Base-by-base conservation (phyloP, 306 rosid species). In the Phaseolus lunatus region DNA sequence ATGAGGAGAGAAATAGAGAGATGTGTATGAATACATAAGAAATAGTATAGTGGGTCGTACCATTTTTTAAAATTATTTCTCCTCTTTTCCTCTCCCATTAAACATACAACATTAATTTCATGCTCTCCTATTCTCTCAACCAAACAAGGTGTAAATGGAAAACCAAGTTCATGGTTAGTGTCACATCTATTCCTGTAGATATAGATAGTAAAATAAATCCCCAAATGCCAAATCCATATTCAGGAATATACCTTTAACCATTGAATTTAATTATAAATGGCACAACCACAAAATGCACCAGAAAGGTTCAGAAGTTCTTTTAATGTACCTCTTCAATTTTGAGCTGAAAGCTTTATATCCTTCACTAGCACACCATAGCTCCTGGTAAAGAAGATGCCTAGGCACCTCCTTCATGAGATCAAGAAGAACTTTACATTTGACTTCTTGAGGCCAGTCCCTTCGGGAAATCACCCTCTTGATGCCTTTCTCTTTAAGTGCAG, bases 371-470 rank as follows among this genome's bases (percentile, higher is more conserved):
- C 98, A 94, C 98, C 98, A 91, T 24, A 94, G 85, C 78, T 91
- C 97, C 81, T 91, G 97, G 88, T 90, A 85, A 78, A 94, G 97
- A 87, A 94, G 98, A 75, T 91, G 85, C 78, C 85, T 84, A 9
- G 98, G 98, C 78, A 90, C 92, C 80, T 94, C 98, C 86, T 91
- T 86, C 91, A 94, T 94, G 80, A 94, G 97, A 84, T 94, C 98
- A 74, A 91, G 81, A 75, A 91, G 91, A 84, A 94, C 98, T 85
- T 91, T 94, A 71, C 90, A 86, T 84, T 94, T 94, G 78, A 94
- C 98, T 84, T 94, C 98, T 73, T 89, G 97, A 70, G 98, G 98
- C 98, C 98, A 94, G 81, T 94, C 98, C 84, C 98, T 91, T 66
- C 98, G 89, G 75, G 97, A 94, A 86, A 94, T 91, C 85, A 94